Percentiles rank a stretch among this genome's conserved stretches.
Evolutionary conservation across 805 yeast genomes (phyloP).

Genomic region (Candida tammaniensis): DNA sequence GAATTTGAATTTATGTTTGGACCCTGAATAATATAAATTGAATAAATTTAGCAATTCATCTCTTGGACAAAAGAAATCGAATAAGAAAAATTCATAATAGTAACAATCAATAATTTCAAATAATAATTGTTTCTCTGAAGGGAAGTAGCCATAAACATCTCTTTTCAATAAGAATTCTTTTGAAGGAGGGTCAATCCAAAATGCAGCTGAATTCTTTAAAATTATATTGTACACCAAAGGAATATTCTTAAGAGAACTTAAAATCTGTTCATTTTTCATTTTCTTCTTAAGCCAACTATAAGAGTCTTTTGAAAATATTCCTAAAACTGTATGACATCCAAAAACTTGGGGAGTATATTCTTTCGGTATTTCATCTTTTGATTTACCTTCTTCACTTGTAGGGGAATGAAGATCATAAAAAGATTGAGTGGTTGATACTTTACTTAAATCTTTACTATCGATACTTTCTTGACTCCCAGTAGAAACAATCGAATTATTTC

Average conservation of each 20-base stretch:
- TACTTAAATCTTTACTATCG: too few species aligned
- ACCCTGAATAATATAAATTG: conserved; percentile 17
- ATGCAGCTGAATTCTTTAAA: conserved; percentile 13
- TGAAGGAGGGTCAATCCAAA: conserved; percentile 10
- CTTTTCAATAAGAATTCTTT: conserved; percentile 13
- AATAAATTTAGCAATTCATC: conserved; percentile 19
- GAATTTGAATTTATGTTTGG: conserved; percentile 15
- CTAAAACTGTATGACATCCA: conserved; percentile 20
- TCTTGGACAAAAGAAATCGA: conserved; percentile 15
- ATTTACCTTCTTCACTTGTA: too few species aligned
- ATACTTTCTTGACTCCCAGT: too few species aligned
- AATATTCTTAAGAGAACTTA: conserved; percentile 23
- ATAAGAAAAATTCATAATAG: conserved; percentile 16
- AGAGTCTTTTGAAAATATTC: conserved; percentile 28
- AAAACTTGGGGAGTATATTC: conserved; percentile 3
- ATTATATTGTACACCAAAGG: conserved; percentile 21
- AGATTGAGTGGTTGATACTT: too few species aligned
- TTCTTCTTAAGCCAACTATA: conserved; percentile 25
- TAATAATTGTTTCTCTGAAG: conserved; percentile 15
- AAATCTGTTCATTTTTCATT: conserved; percentile 18
- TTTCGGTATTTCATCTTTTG: background rate
- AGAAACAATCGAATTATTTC: too few species aligned
- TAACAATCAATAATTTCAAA: conserved; percentile 24
- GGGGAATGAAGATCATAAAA: too few species aligned
- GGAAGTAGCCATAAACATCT: conserved; percentile 15